Evolutionary conservation across 2,329 filamentous ascomycete species (phyloP), one percentile per base, ranked within the genome.

Genomic region (Colletotrichum cuscutae): DNA sequence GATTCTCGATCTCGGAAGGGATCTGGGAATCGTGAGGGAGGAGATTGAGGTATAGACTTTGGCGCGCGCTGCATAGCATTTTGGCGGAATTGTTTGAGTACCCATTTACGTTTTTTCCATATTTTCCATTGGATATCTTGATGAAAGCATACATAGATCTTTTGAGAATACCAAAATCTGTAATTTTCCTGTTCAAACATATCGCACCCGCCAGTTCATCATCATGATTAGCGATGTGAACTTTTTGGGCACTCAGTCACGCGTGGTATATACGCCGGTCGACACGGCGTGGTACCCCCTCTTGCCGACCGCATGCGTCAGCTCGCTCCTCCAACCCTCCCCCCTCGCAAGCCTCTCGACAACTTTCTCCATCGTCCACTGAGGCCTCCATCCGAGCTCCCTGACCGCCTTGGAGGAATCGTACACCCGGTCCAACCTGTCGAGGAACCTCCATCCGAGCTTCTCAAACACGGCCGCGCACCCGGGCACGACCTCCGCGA

Each of bases 1-100:
- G 60, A 88, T 91, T 35, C 80, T 90, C 46, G 82, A 85, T 28
- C 78, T 90, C 49, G 88, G 88, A 4, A 83, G 82, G 76, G 81
- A 85, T 75, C 46, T 75, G 32, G 64, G 70, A 28, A 22, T 73
- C 12, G 26, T 70, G 12, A 52, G 19, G 12, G 37, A 52, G 22
- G 67, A 65, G n/a, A 49, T 64, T 5, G 22, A 65, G 37, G 69
- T 28, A 63, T 72, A 68, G 65, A 64, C 15, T 53, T 26, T 26
- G 60, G 60, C 22, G 24, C 15, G 24, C 22, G 28, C n/a, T 22
- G 57, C 57, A 42, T 59, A 37, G 59, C 35, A 61, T 62, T n/a
- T 32, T 46, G 26, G 59, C 26, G 59, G 32, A 22, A 46, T 62
- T 62, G 32, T 62, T 32, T 11, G 60, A 53, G 28, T 63, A 53